These are phyloP conservation scores for Cutaneotrichosporon cavernicola DNA, from an alignment of 1,284 basidiomycete genomes.

Conservation along the genomic window DNA sequence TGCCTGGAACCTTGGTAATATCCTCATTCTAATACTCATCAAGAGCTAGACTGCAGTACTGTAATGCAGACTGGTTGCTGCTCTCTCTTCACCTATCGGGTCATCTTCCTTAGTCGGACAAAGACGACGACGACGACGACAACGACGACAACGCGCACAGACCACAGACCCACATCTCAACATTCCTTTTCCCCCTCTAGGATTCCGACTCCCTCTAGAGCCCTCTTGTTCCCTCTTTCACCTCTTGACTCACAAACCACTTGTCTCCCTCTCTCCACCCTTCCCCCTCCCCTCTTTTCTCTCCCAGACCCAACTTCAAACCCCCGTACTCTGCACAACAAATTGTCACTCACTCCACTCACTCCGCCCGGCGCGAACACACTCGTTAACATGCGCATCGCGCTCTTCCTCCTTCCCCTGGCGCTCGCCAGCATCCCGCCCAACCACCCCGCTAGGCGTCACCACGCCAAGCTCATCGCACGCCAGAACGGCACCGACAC, in stretches of 20 bases:
- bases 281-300: not conserved
- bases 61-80: too few species aligned
- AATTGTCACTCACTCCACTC: not conserved
- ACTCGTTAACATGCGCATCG: not conserved
- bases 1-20: too few species aligned
- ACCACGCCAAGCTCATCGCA: slow-evolving; percentile 35
- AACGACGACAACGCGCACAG: too few species aligned
- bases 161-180: too few species aligned
- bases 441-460: slow-evolving; percentile 38
- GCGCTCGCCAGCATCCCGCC: slow-evolving; percentile 34
- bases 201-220: too few species aligned
- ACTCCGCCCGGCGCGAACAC: not conserved
- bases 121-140: too few species aligned
- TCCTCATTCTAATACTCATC: too few species aligned
- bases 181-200: too few species aligned
- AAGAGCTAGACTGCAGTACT: too few species aligned
- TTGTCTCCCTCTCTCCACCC: not conserved
- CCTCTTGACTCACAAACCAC: not conserved
- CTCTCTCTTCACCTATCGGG: too few species aligned
- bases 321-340: not conserved
- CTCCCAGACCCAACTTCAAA: not conserved
- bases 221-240: not conserved
- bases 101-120: too few species aligned
- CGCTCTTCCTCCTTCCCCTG: slow-evolving; percentile 6
- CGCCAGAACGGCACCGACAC: not conserved